These are phyloP conservation scores for Retiboletus flavoniger DNA, from an alignment of 1,284 basidiomycete genomes.

Conservation along the genomic window DNA sequence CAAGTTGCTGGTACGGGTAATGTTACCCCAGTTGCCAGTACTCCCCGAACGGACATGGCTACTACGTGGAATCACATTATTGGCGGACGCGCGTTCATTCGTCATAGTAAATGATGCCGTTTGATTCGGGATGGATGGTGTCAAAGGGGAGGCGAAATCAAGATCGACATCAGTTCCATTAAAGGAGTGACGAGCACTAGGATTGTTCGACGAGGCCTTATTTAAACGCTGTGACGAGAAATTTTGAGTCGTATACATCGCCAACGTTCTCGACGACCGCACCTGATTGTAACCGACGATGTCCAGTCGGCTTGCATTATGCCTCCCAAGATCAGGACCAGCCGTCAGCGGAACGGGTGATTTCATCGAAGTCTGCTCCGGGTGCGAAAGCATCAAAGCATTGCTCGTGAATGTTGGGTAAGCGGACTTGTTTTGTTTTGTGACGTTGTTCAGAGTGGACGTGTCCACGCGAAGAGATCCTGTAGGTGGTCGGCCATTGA, in stretches of 20 bases:
- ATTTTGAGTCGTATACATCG: constrained; percentile 11
- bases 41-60: constrained; percentile 76
- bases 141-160: constrained; percentile 52
- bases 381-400: constrained; percentile 62
- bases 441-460: constrained; percentile 54
- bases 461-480: constrained; percentile 73
- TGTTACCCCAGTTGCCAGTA: constrained; percentile 71
- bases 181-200: constrained; percentile 67
- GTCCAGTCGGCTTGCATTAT: constrained; percentile 62
- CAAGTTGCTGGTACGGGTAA: constrained; percentile 55
- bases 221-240: constrained; percentile 44
- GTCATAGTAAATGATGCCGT: constrained; percentile 47
- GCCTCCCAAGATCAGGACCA: constrained; percentile 76
- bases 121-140: constrained; percentile 40
- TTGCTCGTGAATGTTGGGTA: constrained; percentile 76
- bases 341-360: constrained; percentile 78
- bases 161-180: constrained; percentile 65
- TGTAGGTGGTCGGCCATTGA: constrained; percentile 57
- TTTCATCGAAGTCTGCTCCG: constrained; percentile 57
- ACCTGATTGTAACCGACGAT: constrained; percentile 73
- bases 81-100: constrained; percentile 36
- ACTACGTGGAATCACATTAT: constrained; percentile 41
- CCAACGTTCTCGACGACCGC: constrained; percentile 25
- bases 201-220: constrained; percentile 49
- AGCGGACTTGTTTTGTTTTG: constrained; percentile 81